These are phyloP conservation scores for Malania oleifera DNA, from an alignment of 164 flowering plant genomes.

Conservation along the genomic window DNA sequence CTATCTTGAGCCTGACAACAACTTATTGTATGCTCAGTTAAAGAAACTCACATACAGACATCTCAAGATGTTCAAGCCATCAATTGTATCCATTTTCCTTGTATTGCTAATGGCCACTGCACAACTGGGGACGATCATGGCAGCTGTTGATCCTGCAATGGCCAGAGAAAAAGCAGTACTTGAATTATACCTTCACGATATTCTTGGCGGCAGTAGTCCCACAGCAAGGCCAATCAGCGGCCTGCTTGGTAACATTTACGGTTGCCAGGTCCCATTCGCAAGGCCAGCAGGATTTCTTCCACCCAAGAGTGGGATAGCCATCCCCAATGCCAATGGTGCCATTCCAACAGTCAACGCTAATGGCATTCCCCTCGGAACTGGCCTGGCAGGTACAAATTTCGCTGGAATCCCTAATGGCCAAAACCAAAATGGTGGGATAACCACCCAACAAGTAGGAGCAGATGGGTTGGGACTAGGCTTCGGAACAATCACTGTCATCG, in stretches of 20 bases:
- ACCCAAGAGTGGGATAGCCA: conserved; percentile 53
- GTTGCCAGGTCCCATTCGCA: conserved; percentile 87
- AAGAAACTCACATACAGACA: neutral
- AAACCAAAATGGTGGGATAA: conserved; percentile 14
- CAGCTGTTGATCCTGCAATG: conserved; percentile 18
- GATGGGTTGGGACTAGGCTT: conserved; percentile 75
- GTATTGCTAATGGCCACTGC: conserved; percentile 20
- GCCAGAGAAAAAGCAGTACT: conserved; percentile 30
- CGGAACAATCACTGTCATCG: conserved; percentile 69
- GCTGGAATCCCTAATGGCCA: conserved; percentile 28
- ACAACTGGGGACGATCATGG: conserved; percentile 9
- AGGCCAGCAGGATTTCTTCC: conserved; percentile 61
- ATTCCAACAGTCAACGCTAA: conserved; percentile 64
- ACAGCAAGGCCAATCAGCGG: conserved; percentile 87
- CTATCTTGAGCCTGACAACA: no score
- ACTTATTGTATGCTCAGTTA: no score
- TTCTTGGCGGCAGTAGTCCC: conserved; percentile 75
- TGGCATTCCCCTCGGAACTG: conserved; percentile 78
- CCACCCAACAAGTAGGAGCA: conserved; percentile 54
- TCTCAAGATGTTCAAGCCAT: conserved; percentile 27
- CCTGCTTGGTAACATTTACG: conserved; percentile 76
- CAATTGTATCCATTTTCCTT: conserved; percentile 13
- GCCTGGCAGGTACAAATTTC: conserved; percentile 63
- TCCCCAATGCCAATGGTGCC: conserved; percentile 80
- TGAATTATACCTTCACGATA: conserved; percentile 83